Percentiles rank a stretch among this genome's conserved stretches.
Evolutionary conservation across 2,329 filamentous ascomycete genomes (phyloP).

Genomic region (Seiridium unicorne): DNA sequence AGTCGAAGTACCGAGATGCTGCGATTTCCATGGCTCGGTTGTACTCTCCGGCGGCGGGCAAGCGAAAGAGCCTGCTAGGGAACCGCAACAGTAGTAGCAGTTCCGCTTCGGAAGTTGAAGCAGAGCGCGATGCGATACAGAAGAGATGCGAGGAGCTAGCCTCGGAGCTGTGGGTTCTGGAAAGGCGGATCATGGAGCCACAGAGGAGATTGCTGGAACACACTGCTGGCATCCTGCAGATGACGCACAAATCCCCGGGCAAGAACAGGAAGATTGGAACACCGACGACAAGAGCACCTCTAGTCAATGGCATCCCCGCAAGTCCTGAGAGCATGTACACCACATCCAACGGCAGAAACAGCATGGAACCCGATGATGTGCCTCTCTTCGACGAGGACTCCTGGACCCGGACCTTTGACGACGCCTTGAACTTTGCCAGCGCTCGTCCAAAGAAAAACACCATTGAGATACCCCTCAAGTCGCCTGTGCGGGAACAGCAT

Average conservation of each 20-base stretch:
- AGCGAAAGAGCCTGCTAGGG: conserved; percentile 47
- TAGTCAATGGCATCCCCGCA: conserved; percentile 62
- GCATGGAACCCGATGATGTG: conserved; percentile 53
- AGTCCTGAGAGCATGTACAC: conserved; percentile 77
- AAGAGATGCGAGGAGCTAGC: conserved; percentile 84
- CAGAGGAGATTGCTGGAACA: conserved; percentile 80
- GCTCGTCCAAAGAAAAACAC: conserved; percentile 36
- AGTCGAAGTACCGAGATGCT: conserved; percentile 92
- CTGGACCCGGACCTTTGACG: conserved; percentile 68
- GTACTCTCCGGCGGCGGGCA: conserved; percentile 62
- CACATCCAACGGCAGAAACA: conserved; percentile 61
- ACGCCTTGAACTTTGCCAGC: conserved; percentile 47
- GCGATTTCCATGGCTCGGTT: conserved; percentile 82
- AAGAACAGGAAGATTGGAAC: conserved; percentile 46
- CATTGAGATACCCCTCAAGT: conserved; percentile 59
- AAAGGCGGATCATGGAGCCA: conserved; percentile 72
- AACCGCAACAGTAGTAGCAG: conserved; percentile 47
- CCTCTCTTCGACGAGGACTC: conserved; percentile 75
- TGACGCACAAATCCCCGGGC: conserved; percentile 74
- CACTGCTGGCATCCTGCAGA: conserved; percentile 86
- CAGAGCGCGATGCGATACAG: conserved; percentile 71
- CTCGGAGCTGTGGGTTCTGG: conserved; percentile 74
- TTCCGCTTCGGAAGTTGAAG: conserved; percentile 62
- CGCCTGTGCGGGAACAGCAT: conserved; percentile 53
- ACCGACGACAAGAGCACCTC: conserved; percentile 37